These are phyloP conservation scores for Ceratopteris richardii DNA, from an alignment of 75 land plant genomes.

Conservation along the genomic window DNA sequence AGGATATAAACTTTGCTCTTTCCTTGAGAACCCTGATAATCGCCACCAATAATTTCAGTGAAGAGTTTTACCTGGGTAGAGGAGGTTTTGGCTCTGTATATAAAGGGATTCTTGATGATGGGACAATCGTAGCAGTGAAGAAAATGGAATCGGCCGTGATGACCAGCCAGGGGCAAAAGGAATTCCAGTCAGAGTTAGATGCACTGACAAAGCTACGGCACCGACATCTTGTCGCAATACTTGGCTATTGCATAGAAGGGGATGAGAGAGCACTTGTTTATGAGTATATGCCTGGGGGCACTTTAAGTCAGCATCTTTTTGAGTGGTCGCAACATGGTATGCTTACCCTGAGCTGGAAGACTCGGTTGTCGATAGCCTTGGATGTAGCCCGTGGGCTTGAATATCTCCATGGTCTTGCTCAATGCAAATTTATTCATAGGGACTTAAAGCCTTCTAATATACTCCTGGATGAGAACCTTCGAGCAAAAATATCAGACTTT, in stretches of 20 bases:
- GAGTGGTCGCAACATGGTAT: slow-evolving; percentile 23
- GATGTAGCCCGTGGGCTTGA: slow-evolving; percentile 78
- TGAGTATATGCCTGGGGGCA: slow-evolving; percentile 69
- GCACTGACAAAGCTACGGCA: slow-evolving; percentile 82
- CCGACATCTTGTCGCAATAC: slow-evolving; percentile 61
- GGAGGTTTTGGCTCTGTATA: slow-evolving; percentile 90
- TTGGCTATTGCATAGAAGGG: slow-evolving; percentile 60
- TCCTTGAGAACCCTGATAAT: slow-evolving; percentile 43
- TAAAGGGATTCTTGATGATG: slow-evolving; percentile 62
- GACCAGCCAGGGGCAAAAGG: slow-evolving; percentile 53
- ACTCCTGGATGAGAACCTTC: slow-evolving; percentile 48
- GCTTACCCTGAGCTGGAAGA: slow-evolving; percentile 53
- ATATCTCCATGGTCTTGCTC: slow-evolving; percentile 68
- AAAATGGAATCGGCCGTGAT: slow-evolving; percentile 48
- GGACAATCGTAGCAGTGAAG: slow-evolving; percentile 77
- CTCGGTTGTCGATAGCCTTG: slow-evolving; percentile 47
- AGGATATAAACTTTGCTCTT: slow-evolving; percentile 35
- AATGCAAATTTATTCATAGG: slow-evolving; percentile 61
- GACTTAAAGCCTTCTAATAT: slow-evolving; percentile 80
- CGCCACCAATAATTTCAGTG: slow-evolving; percentile 64
- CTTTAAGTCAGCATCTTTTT: slow-evolving; percentile 58
- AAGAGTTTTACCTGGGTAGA: slow-evolving; percentile 50
- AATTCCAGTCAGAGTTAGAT: slow-evolving; percentile 71
- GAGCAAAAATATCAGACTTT: slow-evolving; percentile 76
- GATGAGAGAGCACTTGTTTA: slow-evolving; percentile 70